Evolutionary conservation across 345 rosid genomes (phyloP), one percentile per base, ranked within the genome.

Genomic region (Lagerstroemia speciosa): DNA sequence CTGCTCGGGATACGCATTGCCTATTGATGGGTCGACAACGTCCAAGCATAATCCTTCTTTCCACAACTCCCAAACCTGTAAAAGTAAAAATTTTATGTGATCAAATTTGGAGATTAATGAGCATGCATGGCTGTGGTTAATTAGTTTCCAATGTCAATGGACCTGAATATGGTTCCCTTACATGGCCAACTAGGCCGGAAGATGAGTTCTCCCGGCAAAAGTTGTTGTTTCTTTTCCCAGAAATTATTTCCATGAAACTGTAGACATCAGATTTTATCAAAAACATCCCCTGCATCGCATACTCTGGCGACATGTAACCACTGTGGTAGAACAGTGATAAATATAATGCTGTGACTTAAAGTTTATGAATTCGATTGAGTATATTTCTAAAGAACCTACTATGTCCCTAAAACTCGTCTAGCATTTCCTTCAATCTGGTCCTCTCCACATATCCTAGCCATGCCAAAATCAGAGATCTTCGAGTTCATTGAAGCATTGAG

Each of bases 281-380:
- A 68, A 87, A 89, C 11, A 73, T 71, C 0, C 92, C 92, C 27
- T 69, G 74, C 91, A 85, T 78, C 29, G 92, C 96, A 32, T 92
- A 85, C 55, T 92, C 90, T 0, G 92, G 93, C n/a, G 97, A 80
- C 93, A 87, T 89, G 29, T 87, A 91, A 29, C 96, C 90, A 26
- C 96, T 58, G 34, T 58, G 63, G 19, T 20, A 58, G 20, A 33
- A 14, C 16, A 27, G 14, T 58, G 5, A 27, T 12, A 27, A 27
- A 34, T 29, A 27, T 29, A 55, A 2, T 24, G 14, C 3, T 8
- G 29, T 8, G 14, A 8, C 34, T 58, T n/a, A n/a, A 14, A 10
- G 63, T 10, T 27, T 8, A 19, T 27, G 15, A 19, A 6, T 58
- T 58, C 12, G 31, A 29, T 0, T 7, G 60, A 53, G 27, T n/a